Evolutionary conservation across 495 filamentous ascomycete genomes (phyloP).

Genomic region (Penicillium malachiteum): DNA sequence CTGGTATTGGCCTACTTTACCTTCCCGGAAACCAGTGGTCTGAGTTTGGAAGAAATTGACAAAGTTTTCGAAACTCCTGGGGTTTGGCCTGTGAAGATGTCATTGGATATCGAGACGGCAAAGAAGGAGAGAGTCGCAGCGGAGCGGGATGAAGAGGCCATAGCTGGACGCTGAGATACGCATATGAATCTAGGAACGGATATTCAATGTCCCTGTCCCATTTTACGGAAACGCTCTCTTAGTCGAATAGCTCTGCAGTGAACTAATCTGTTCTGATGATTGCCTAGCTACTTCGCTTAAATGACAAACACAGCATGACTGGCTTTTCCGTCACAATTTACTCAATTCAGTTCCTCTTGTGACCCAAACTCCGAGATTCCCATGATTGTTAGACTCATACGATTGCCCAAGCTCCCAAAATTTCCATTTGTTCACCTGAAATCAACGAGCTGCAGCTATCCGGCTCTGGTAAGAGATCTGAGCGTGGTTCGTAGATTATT

Average conservation of each 20-base stretch:
- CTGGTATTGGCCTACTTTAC: conserved; percentile 39
- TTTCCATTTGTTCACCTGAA: neutral
- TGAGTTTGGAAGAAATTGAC: conserved; percentile 46
- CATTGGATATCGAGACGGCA: conserved; percentile 42
- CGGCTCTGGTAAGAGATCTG: neutral
- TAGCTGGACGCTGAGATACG: neutral
- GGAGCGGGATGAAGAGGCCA: conserved; percentile 17
- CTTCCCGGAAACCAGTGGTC: conserved; percentile 40
- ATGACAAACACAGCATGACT: neutral
- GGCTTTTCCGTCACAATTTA: too few relatives aligned
- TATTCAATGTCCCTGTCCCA: neutral
- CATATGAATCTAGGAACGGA: neutral
- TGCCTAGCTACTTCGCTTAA: neutral
- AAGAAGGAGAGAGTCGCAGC: conserved; percentile 32
- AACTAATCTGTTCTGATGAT: too few relatives aligned
- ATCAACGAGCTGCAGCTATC: conserved; percentile 8
- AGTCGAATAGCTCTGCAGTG: neutral
- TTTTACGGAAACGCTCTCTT: neutral
- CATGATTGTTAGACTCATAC: neutral
- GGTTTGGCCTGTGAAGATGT: conserved; percentile 45
- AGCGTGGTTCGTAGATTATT: conserved; percentile 3
- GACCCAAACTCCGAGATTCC: neutral
- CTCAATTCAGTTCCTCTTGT: neutral
- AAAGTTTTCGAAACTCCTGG: conserved; percentile 45
- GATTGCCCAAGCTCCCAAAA: neutral